Evolutionary conservation across 495 filamentous ascomycete species (phyloP), one percentile per base, ranked within the genome.

Genomic region (Talaromyces thailandensis): DNA sequence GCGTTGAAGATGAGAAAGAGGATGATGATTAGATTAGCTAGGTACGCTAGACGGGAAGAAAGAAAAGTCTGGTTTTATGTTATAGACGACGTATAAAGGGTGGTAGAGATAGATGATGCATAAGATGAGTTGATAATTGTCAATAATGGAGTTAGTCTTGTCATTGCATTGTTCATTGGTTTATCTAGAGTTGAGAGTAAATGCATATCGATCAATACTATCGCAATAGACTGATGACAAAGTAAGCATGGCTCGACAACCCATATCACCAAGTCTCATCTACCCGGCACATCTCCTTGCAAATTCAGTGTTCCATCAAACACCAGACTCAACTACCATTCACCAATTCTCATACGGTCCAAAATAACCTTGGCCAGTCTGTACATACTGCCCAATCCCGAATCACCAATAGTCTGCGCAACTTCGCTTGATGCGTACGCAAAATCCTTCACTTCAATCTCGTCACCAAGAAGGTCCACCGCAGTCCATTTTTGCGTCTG

Each of bases 1-100:
- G 70, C 35, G 80, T 81, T 76, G 86, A 86, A 21, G 80, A 78
- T 4, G 83, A 80, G 28, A 80, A 83, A 23, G 82, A 86, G 1
- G 79, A 82, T 32, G 78, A 69, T 67, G 63, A 62, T 8, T 52
- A 53, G 55, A 32, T 57, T 35, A 12, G n/a, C 3, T 57, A 2
- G 12, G 29, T 31, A 31, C 8, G 8, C 25, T 18, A 24, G 28
- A 29, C 0, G 28, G 24, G 4, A 55, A 16, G 5, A 21, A 28
- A 35, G 26, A 57, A 57, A 26, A 18, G 52, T 55, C 21, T 48
- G n/a, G 16, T 2, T n/a, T 21, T 45, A n/a, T 45, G 21, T 21
- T 37, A 37, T 37, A 37, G 35, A n/a, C n/a, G 11, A 16, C 16
- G 35, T 14, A 31, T 35, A 16, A 40, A 1, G 31, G 31, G 16